Percentiles rank a stretch among this genome's conserved stretches.
These are phyloP conservation scores for Paraphaeosphaeria minitans DNA, from an alignment of 2,329 filamentous ascomycete genomes.

Conservation along the genomic window DNA sequence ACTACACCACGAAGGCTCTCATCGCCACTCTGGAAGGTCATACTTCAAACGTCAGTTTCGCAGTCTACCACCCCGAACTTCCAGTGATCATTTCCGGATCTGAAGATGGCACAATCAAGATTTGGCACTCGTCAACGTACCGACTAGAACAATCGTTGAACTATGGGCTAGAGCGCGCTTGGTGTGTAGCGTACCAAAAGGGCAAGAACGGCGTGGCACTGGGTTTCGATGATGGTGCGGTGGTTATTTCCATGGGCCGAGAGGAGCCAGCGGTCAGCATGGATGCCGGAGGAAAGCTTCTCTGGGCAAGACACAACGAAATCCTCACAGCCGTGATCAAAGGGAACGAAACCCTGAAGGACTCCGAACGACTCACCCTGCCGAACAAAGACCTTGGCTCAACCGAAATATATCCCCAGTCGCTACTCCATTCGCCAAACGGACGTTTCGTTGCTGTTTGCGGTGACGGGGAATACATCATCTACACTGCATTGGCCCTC, in stretches of 20 bases:
- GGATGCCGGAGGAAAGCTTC: conserved; percentile 93
- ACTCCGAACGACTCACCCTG: conserved; percentile 83
- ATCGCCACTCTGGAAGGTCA: conserved; percentile 97
- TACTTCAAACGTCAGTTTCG: conserved; percentile 97
- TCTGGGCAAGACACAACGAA: conserved; percentile 95
- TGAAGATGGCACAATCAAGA: conserved; percentile 95
- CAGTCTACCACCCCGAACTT: conserved; percentile 95
- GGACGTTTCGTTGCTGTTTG: conserved; percentile 88
- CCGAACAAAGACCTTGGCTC: conserved; percentile 94
- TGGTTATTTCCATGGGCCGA: conserved; percentile 95
- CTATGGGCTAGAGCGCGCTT: conserved; percentile 93
- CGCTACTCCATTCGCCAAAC: conserved; percentile 93
- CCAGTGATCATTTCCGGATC: conserved; percentile 98
- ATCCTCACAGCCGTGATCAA: conserved; percentile 96
- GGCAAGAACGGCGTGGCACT: conserved; percentile 93
- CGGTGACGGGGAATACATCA: conserved; percentile 98
- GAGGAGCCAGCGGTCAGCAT: conserved; percentile 98
- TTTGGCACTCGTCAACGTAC: conserved; percentile 99
- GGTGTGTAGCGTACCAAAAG: conserved; percentile 96
- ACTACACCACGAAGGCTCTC: conserved; percentile 96
- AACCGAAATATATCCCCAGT: conserved; percentile 96
- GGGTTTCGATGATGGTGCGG: conserved; percentile 95
- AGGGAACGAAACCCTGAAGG: conserved; percentile 84
- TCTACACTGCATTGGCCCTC: conserved; percentile 95
- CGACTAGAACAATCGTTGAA: conserved; percentile 93